phyloP scores from a whole-genome alignment of 2,329 filamentous ascomycete species.

The Talaromyces islandicus region DNA sequence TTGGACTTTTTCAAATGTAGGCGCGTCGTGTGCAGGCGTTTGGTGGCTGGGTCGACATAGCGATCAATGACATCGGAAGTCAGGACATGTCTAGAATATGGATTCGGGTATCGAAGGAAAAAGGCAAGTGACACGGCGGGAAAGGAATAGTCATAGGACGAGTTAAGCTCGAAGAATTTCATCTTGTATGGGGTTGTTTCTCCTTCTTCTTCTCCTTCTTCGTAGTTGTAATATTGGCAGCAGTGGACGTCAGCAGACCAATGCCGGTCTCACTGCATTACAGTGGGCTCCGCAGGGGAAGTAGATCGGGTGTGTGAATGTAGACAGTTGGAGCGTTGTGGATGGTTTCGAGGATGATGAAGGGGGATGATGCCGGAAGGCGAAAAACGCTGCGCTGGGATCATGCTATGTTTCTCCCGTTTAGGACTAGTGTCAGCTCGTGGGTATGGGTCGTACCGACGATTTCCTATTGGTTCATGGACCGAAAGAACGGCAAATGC shows the following conservation, averaged over 20 bases:
- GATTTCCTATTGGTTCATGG: neutral
- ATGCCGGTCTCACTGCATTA: slow-evolving; percentile 1
- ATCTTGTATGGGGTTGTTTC: slow-evolving; percentile 25
- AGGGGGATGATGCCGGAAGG: slow-evolving; percentile 2
- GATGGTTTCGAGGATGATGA: neutral
- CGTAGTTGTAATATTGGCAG: neutral
- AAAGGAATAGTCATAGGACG: slow-evolving; percentile 61
- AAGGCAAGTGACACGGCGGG: slow-evolving; percentile 61
- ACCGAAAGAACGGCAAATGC: neutral
- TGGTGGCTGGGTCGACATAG: slow-evolving; percentile 53
- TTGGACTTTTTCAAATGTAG: slow-evolving; percentile 60
- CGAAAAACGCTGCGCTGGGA: slow-evolving; percentile 6
- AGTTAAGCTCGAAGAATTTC: slow-evolving; percentile 50
- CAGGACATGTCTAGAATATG: slow-evolving; percentile 59
- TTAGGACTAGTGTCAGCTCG: neutral
- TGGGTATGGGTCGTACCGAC: neutral
- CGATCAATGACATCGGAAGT: slow-evolving; percentile 62
- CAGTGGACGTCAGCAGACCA: slow-evolving; percentile 2
- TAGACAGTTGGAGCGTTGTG: neutral
- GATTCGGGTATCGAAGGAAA: slow-evolving; percentile 64
- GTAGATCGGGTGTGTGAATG: neutral
- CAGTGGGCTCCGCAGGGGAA: neutral
- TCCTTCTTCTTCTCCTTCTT: neutral
- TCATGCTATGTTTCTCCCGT: slow-evolving; percentile 5
- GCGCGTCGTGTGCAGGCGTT: slow-evolving; percentile 56